Evolutionary conservation across 805 yeast species (phyloP).

Genomic region (Saturnispora diversa): DNA sequence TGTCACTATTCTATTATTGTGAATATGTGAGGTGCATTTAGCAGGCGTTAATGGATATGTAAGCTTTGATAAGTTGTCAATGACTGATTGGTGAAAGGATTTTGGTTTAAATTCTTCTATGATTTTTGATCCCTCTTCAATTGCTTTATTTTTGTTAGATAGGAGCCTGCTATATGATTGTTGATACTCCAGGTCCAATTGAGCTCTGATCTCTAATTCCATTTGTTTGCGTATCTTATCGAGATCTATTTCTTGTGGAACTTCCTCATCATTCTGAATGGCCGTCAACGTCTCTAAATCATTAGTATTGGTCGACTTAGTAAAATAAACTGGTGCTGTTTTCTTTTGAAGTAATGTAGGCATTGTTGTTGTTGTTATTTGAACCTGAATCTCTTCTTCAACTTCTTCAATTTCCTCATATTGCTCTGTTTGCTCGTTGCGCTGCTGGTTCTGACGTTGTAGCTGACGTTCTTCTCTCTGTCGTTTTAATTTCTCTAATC

Average conservation of each 20-base stretch:
- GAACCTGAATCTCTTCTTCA: slow-evolving; percentile 1
- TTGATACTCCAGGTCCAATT: slow-evolving; percentile 6
- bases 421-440: neutral
- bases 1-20: slow-evolving; percentile 3
- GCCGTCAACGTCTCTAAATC: slow-evolving; percentile 6
- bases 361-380: neutral
- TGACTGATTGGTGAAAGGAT: slow-evolving; percentile 5
- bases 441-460: slow-evolving; percentile 6
- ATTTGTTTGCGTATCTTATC: slow-evolving; percentile 10
- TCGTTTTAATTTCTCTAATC: slow-evolving; percentile 43
- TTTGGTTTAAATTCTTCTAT: slow-evolving; percentile 5
- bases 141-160: neutral
- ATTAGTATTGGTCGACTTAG: slow-evolving; percentile 9
- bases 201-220: neutral
- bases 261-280: neutral
- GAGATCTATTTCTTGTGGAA: slow-evolving; percentile 12
- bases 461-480: slow-evolving; percentile 33
- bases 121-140: slow-evolving; percentile 11
- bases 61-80: slow-evolving; percentile 4
- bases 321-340: neutral
- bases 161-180: slow-evolving; percentile 7
- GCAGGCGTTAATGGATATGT: slow-evolving; percentile 6
- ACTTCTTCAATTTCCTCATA: neutral
- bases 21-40: slow-evolving; percentile 1
- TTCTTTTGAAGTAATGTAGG: neutral